A percentile compares a stretch with the other conserved stretches of the same genome.
These are phyloP conservation scores for Elongisporangium undulatum DNA, from an alignment of 352 stramenopile genomes.

Conservation along the genomic window DNA sequence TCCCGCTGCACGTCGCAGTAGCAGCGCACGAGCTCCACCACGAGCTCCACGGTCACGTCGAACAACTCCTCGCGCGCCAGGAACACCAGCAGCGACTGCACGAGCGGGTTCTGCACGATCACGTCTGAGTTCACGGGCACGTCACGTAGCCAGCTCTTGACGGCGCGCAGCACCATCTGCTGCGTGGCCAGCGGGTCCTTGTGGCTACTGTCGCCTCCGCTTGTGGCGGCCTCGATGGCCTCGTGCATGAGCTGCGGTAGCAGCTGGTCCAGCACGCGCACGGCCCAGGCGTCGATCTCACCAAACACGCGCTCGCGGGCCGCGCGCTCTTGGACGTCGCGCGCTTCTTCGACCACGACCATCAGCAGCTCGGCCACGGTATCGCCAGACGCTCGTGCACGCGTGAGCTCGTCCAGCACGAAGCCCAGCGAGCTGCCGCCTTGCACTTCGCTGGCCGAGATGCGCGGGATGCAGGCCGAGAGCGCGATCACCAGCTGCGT, in stretches of 20 bases:
- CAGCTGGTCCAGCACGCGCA: constrained; percentile 47
- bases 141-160: constrained; percentile 63
- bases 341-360: constrained; percentile 66
- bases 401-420: constrained; percentile 43
- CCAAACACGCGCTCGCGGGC: constrained; percentile 44
- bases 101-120: constrained; percentile 57
- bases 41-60: constrained; percentile 75
- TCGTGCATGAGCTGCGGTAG: constrained; percentile 80
- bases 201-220: constrained; percentile 2
- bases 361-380: constrained; percentile 49
- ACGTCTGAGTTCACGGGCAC: constrained; percentile 29
- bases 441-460: constrained; percentile 37
- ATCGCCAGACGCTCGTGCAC: constrained; percentile 27
- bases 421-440: constrained; percentile 30
- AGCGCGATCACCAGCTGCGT: constrained; percentile 74
- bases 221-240: constrained; percentile 14
- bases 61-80: constrained; percentile 75
- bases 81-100: constrained; percentile 66
- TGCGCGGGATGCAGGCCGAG: constrained; percentile 48
- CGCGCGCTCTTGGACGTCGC: constrained; percentile 39
- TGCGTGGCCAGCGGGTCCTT: constrained; percentile 32
- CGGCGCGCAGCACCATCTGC: constrained; percentile 50
- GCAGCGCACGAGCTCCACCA: constrained; percentile 71
- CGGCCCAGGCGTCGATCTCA: constrained; percentile 61
- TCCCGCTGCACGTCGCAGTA: constrained; percentile 50